These are phyloP conservation scores for Ceratobasidium sp. DNA, from an alignment of 1,284 basidiomycete species.

Conservation along the genomic window DNA sequence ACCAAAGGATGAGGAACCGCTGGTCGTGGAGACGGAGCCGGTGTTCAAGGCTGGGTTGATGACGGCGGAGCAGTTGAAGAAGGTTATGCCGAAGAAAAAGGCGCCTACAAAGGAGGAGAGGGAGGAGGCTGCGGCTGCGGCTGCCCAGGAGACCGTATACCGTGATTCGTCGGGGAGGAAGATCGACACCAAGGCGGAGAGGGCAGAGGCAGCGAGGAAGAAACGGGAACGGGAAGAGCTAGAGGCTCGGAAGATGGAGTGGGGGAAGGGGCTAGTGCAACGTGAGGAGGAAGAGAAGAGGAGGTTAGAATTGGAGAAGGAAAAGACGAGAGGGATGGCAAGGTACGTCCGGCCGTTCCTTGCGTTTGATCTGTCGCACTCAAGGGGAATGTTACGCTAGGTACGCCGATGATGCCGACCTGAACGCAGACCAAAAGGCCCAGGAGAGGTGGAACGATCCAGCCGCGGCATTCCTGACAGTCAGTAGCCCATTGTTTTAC, in stretches of 20 bases:
- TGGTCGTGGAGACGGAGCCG: slow-evolving; percentile 66
- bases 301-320: slow-evolving; percentile 74
- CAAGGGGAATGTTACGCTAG: slow-evolving; percentile 51
- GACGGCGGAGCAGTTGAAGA: slow-evolving; percentile 71
- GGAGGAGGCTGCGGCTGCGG: slow-evolving; percentile 68
- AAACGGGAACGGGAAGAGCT: slow-evolving; percentile 85
- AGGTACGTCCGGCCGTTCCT: slow-evolving; percentile 59
- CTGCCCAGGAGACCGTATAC: slow-evolving; percentile 91
- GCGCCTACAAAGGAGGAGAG: slow-evolving; percentile 60
- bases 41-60: slow-evolving; percentile 81
- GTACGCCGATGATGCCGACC: slow-evolving; percentile 82
- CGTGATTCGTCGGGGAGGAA: slow-evolving; percentile 90
- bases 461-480: slow-evolving; percentile 91
- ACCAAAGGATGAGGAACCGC: slow-evolving; percentile 76
- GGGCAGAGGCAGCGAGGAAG: slow-evolving; percentile 81
- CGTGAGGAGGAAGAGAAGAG: slow-evolving; percentile 79
- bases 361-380: background rate
- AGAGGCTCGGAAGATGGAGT: slow-evolving; percentile 92
- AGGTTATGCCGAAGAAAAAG: slow-evolving; percentile 60
- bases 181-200: slow-evolving; percentile 88
- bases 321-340: slow-evolving; percentile 76
- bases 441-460: slow-evolving; percentile 95
- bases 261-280: slow-evolving; percentile 96
- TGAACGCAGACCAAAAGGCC: slow-evolving; percentile 86
- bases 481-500: slow-evolving; percentile 59